Percentiles rank a stretch among this genome's conserved stretches.
phyloP scores from a whole-genome alignment of 202 grass and related monocot species.

The Schoenoplectus tabernaemontani region DNA sequence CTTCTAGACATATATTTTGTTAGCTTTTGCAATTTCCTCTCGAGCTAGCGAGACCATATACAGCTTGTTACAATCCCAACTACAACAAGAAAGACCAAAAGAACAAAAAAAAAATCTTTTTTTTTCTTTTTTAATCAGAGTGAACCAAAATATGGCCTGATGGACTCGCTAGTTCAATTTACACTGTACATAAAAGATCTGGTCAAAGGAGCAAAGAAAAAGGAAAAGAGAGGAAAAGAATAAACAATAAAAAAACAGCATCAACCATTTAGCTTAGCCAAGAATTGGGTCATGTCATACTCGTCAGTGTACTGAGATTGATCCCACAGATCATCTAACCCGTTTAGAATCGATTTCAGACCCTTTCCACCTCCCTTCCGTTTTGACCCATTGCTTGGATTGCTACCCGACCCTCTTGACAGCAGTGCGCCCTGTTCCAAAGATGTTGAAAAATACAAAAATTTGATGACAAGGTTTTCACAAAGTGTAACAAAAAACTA shows the following conservation, averaged over 20 bases:
- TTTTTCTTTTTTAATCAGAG: conserved; percentile 4
- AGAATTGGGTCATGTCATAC: conserved; percentile 76
- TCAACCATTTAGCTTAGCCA: conserved; percentile 79
- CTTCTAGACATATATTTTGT: conserved; percentile 47
- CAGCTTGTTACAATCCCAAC: conserved; percentile 25
- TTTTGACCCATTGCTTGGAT: conserved; percentile 42
- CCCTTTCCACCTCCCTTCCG: conserved; percentile 55
- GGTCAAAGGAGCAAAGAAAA: not conserved
- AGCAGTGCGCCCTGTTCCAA: conserved; percentile 39
- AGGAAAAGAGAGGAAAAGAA: not conserved
- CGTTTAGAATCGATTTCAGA: conserved; percentile 72
- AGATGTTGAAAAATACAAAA: too few relatives aligned
- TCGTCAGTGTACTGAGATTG: conserved; percentile 87
- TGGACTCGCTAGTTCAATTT: conserved; percentile 45
- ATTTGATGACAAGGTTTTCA: too few relatives aligned
- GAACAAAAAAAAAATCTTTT: not conserved
- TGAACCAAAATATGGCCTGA: conserved; percentile 42
- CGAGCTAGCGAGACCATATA: conserved; percentile 36
- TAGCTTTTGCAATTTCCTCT: conserved; percentile 25
- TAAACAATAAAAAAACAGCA: not conserved
- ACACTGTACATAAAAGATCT: conserved; percentile 80
- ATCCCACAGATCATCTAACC: conserved; percentile 85
- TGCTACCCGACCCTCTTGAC: conserved; percentile 35
- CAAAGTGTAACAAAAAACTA: too few relatives aligned
- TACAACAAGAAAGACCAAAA: conserved; percentile 13